These are phyloP conservation scores for Colletotrichum sp. DNA, from an alignment of 2,329 filamentous ascomycete genomes.

Conservation along the genomic window DNA sequence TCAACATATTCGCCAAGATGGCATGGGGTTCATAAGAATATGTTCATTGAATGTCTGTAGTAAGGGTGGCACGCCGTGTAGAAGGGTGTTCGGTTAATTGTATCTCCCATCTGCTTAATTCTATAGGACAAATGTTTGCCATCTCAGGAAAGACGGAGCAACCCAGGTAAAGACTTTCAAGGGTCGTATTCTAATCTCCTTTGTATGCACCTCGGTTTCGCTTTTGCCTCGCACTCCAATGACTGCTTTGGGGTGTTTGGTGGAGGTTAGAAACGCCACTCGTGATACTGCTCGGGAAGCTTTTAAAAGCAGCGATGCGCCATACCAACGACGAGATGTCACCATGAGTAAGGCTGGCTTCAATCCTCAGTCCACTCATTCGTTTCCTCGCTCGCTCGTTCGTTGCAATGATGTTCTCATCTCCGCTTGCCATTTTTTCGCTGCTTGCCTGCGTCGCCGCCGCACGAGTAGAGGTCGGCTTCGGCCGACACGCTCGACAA, in stretches of 20 bases:
- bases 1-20: too few species aligned
- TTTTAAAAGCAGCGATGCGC: neutral
- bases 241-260: neutral
- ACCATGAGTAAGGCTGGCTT: neutral
- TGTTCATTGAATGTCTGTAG: too few species aligned
- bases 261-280: neutral
- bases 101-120: too few species aligned
- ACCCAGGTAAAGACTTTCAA: too few species aligned
- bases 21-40: too few species aligned
- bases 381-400: neutral
- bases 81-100: too few species aligned
- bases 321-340: neutral
- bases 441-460: neutral
- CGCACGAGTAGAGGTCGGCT: neutral
- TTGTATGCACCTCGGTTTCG: too few species aligned
- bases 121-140: too few species aligned
- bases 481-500: neutral
- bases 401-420: neutral
- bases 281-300: neutral
- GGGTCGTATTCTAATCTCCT: too few species aligned
- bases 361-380: neutral
- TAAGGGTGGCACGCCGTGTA: too few species aligned
- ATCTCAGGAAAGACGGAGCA: too few species aligned
- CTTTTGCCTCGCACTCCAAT: neutral
- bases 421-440: neutral